These are phyloP conservation scores for Ananas comosus DNA, from an alignment of 176 grass and related monocot genomes.

Conservation along the genomic window DNA sequence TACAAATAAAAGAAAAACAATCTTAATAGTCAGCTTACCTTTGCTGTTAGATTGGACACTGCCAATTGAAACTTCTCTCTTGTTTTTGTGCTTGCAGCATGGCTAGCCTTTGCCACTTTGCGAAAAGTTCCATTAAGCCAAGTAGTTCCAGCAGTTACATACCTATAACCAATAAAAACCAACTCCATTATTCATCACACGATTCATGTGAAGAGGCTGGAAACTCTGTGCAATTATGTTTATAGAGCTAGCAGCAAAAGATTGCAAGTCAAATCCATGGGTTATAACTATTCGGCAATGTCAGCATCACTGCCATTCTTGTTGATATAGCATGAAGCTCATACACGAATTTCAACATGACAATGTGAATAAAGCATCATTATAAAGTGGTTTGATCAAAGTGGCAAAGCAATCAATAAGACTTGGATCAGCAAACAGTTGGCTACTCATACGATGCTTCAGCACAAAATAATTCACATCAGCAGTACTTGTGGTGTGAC, in stretches of 20 bases:
- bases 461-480: too few relatives aligned
- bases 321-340: too few relatives aligned
- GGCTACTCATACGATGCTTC: too few relatives aligned
- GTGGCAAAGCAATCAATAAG: too few relatives aligned
- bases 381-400: too few relatives aligned
- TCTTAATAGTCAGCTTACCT: conserved; percentile 54
- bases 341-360: too few relatives aligned
- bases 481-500: too few relatives aligned
- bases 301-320: too few relatives aligned
- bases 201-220: not conserved
- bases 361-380: too few relatives aligned
- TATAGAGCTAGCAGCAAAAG: not conserved
- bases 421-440: too few relatives aligned
- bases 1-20: not conserved
- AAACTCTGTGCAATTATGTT: not conserved
- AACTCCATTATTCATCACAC: not conserved
- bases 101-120: conserved; percentile 65
- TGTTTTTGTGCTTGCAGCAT: conserved; percentile 80
- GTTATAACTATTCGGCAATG: not conserved
- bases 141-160: conserved; percentile 84
- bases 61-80: conserved; percentile 94
- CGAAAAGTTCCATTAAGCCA: conserved; percentile 94
- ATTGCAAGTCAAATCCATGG: not conserved
- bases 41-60: conserved; percentile 77
- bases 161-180: conserved; percentile 43